Percentiles rank a stretch among this genome's conserved stretches.
phyloP scores from a whole-genome alignment of 176 grass and related monocot genomes.

The Phyllostachys edulis region DNA sequence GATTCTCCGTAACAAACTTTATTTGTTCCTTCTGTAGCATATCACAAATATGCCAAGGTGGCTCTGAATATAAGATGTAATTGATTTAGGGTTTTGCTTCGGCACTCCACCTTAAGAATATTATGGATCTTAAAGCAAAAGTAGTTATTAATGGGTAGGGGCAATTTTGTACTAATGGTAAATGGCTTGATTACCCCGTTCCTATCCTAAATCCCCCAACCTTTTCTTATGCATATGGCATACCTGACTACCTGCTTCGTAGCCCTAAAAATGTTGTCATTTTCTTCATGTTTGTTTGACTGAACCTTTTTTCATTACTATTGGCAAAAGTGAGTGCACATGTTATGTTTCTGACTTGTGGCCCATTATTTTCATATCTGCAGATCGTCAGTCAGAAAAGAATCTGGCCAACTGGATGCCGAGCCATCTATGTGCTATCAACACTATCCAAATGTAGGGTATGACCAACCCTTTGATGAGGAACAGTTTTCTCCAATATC shows the following conservation, averaged over 20 bases:
- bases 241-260: not conserved
- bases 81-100: not conserved
- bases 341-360: constrained; percentile 18
- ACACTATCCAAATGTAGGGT: constrained; percentile 43
- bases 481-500: constrained; percentile 54
- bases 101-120: constrained; percentile 1
- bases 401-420: constrained; percentile 35
- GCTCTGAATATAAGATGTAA: constrained; percentile 11
- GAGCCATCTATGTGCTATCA: constrained; percentile 46
- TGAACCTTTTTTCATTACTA: constrained; percentile 4
- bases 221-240: constrained; percentile 16
- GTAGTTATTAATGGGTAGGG: not conserved
- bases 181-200: not conserved
- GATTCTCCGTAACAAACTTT: not conserved
- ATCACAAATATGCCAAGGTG: constrained; percentile 8
- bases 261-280: constrained; percentile 7
- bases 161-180: not conserved
- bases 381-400: constrained; percentile 57
- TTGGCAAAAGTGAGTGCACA: constrained; percentile 21
- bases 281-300: constrained; percentile 31
- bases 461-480: constrained; percentile 44
- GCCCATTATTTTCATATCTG: constrained; percentile 13
- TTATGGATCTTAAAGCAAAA: not conserved
- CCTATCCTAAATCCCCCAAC: not conserved
- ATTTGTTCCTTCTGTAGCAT: not conserved